Base-by-base conservation (phyloP, 2,329 filamentous ascomycete genomes). In the Penicillium sp. region DNA sequence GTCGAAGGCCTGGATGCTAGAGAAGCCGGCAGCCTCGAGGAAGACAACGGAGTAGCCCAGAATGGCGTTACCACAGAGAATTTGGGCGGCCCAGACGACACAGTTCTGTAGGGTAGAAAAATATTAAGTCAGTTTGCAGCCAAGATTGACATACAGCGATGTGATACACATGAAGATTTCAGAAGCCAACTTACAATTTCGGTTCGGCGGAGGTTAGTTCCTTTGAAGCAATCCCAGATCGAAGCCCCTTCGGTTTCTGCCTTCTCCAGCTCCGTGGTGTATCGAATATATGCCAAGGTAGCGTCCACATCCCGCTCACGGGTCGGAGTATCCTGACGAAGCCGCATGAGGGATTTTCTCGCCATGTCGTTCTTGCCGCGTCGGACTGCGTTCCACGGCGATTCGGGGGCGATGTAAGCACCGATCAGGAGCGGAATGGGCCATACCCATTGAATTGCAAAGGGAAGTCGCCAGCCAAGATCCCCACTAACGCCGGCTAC, bases 11-110 rank as follows among this genome's bases (percentile, higher is more conserved):
- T 77, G 71, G 4, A 74, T 62, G 12, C 73, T 61, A 5, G 64
- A 69, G 54, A 79, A 75, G 0, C 78, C 78, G 0, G 78, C 77
- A 1, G 71, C 71, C 56, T 78, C 68, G 11, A 78, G 72, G 50
- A 80, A 79, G 1, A 11, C n/a, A 14, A 50, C 48, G 10, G 48
- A 35, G 48, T 50, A 50, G 1, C 48, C 31, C 17, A 50, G 17
- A 22, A 50, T 35, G 12, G 48, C 48, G 20, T 50, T 50, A 25
- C 48, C 48, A 31, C 48, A 50, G 31, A 50, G 35, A 4, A 50
- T 50, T 8, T 50, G 48, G 2, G 48, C 48, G 3, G 48, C 48
- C 48, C 48, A 50, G 3, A 50, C 48, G 11, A 50, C 48, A 14
- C 48, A 50, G 31, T 50, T 50, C 48, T 50, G 15, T 5, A 47